Conservation (phyloP, 75 land plant species). For the Azolla pinnata region DNA sequence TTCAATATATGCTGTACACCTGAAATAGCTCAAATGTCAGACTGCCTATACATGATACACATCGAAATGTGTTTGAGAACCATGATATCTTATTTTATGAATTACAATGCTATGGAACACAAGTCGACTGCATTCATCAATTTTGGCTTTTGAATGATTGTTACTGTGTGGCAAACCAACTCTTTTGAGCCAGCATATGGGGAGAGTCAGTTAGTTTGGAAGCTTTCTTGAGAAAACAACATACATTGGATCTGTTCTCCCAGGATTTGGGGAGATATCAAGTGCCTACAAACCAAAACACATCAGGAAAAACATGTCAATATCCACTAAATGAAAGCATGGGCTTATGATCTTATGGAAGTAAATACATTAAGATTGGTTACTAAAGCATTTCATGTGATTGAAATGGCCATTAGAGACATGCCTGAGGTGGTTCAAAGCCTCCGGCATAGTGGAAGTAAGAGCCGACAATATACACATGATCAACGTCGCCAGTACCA, state of each 20-base stretch:
- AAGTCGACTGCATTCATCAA: too few relatives aligned
- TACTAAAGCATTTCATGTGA: background rate
- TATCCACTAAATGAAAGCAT: background rate
- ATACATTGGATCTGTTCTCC: conserved; percentile 92
- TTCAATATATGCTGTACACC: too few relatives aligned
- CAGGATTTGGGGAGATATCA: conserved; percentile 95
- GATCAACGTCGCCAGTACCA: conserved; percentile 86
- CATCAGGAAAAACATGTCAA: background rate
- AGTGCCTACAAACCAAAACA: conserved; percentile 46
- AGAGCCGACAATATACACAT: conserved; percentile 80
- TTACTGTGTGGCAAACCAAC: background rate
- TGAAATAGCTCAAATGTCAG: too few relatives aligned
- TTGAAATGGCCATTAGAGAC: background rate
- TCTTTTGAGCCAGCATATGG: background rate
- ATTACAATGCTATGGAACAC: too few relatives aligned
- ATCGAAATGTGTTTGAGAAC: too few relatives aligned
- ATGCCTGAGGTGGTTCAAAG: conserved; percentile 81
- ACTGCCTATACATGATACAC: too few relatives aligned
- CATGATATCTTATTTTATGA: too few relatives aligned
- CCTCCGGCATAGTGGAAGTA: conserved; percentile 95
- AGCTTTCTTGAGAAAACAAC: conserved; percentile 73
- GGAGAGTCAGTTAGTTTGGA: conserved; percentile 17
- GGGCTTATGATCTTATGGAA: background rate
- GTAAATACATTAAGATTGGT: background rate
- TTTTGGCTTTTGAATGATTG: background rate